Percentiles rank a stretch among this genome's conserved stretches.
These are phyloP conservation scores for Phytophthora parvispora DNA, from an alignment of 352 stramenopile species.

Conservation along the genomic window DNA sequence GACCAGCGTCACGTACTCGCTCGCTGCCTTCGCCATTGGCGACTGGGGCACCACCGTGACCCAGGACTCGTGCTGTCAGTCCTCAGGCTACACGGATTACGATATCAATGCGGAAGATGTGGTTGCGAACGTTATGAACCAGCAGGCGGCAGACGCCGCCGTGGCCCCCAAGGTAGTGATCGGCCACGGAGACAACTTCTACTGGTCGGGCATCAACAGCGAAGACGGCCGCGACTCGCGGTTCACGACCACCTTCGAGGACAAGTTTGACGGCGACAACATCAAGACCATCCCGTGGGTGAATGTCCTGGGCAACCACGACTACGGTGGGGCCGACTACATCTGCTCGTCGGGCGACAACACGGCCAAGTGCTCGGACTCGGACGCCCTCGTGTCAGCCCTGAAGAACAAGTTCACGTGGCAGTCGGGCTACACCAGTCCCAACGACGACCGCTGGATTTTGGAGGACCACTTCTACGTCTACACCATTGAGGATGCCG, in stretches of 20 bases:
- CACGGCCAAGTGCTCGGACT: slow-evolving; percentile 32
- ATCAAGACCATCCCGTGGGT: slow-evolving; percentile 68
- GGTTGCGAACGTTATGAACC: slow-evolving; percentile 68
- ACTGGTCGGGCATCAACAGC: slow-evolving; percentile 68
- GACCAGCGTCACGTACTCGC: slow-evolving; percentile 49
- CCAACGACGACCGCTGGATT: slow-evolving; percentile 64
- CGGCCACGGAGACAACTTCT: slow-evolving; percentile 78
- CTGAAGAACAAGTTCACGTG: slow-evolving; percentile 57
- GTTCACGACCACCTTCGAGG: slow-evolving; percentile 69
- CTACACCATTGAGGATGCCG: slow-evolving; percentile 50
- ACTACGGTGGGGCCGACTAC: slow-evolving; percentile 72
- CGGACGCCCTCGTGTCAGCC: slow-evolving; percentile 29
- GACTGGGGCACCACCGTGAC: slow-evolving; percentile 77
- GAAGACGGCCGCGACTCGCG: slow-evolving; percentile 53
- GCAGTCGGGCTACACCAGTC: slow-evolving; percentile 57
- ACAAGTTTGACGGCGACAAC: slow-evolving; percentile 60
- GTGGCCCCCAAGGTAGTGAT: slow-evolving; percentile 67
- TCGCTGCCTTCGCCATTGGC: slow-evolving; percentile 72
- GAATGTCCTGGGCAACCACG: slow-evolving; percentile 77
- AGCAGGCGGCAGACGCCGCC: slow-evolving; percentile 40
- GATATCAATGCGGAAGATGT: slow-evolving; percentile 73
- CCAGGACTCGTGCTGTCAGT: slow-evolving; percentile 76
- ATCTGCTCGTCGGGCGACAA: slow-evolving; percentile 50
- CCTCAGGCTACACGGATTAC: slow-evolving; percentile 62
- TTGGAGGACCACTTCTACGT: slow-evolving; percentile 68